A percentile compares a stretch with the other conserved stretches of the same genome.
phyloP scores from a whole-genome alignment of 495 filamentous ascomycete species.

The Penicillium coprophilum region DNA sequence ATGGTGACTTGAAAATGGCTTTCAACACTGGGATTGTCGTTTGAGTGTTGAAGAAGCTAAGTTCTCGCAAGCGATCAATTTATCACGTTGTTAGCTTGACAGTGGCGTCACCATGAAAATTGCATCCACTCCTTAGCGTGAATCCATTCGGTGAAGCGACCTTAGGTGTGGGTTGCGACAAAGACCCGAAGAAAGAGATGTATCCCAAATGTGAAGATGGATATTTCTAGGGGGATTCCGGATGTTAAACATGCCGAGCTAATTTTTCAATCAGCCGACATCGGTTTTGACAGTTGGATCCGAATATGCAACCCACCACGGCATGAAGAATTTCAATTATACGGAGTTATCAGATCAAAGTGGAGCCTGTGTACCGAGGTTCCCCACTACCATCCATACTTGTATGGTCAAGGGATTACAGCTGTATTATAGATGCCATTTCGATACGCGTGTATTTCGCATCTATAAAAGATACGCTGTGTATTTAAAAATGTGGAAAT shows the following conservation, averaged over 20 bases:
- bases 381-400: constrained; percentile 1
- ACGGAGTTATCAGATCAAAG: constrained; percentile 15
- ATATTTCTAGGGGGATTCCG: background rate
- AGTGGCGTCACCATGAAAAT: constrained; percentile 10
- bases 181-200: background rate
- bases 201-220: constrained; percentile 5
- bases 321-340: constrained; percentile 9
- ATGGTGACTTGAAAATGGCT: constrained; percentile 21
- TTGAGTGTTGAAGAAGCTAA: constrained; percentile 12
- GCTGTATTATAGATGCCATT: background rate
- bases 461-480: background rate
- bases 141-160: constrained; percentile 7
- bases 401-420: background rate
- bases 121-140: constrained; percentile 12
- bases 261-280: constrained; percentile 12
- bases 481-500: background rate
- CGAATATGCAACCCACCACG: background rate
- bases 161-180: background rate
- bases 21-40: constrained; percentile 4
- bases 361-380: background rate
- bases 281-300: constrained; percentile 8
- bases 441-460: background rate
- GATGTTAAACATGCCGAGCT: constrained; percentile 6
- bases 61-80: constrained; percentile 6
- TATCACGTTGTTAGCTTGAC: constrained; percentile 11